A percentile compares a stretch with the other conserved stretches of the same genome.
phyloP scores from a whole-genome alignment of 495 filamentous ascomycete species.

The Margaritispora aquatica region DNA sequence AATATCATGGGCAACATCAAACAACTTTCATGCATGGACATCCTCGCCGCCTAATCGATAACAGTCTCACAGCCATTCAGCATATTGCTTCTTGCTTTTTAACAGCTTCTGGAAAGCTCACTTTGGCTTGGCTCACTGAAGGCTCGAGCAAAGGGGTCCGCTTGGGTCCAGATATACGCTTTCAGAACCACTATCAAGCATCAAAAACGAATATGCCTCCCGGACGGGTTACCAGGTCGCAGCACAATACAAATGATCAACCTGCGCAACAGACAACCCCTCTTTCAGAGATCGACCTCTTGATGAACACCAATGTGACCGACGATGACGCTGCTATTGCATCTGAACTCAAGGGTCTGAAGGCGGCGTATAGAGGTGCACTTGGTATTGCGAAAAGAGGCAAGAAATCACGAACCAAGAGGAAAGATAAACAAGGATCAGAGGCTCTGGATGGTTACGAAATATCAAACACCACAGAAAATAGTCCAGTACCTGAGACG shows the following conservation, averaged over 20 bases:
- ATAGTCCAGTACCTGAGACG: background rate
- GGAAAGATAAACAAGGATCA: slow-evolving; percentile 14
- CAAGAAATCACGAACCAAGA: slow-evolving; percentile 27
- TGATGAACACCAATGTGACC: slow-evolving; percentile 2
- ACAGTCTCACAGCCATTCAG: slow-evolving; percentile 14
- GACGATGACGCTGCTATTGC: slow-evolving; percentile 17
- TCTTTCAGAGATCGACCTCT: slow-evolving; percentile 29
- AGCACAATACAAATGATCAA: slow-evolving; percentile 13
- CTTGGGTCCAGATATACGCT: background rate
- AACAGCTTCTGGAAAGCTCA: background rate
- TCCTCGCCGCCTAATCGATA: slow-evolving; percentile 21
- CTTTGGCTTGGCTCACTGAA: background rate
- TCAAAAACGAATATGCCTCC: slow-evolving; percentile 25
- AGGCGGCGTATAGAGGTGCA: slow-evolving; percentile 21
- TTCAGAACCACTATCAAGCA: background rate
- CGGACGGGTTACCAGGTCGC: slow-evolving; percentile 30
- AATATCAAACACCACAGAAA: background rate
- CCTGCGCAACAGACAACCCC: background rate
- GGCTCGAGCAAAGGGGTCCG: background rate
- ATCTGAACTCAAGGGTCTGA: slow-evolving; percentile 20
- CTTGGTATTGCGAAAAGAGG: slow-evolving; percentile 24
- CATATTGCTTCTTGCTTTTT: slow-evolving; percentile 5
- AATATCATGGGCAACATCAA: slow-evolving; percentile 3
- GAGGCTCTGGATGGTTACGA: background rate
- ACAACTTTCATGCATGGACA: slow-evolving; percentile 24